Evolutionary conservation across 129 eudicot genomes (phyloP), one percentile per base, ranked within the genome.

Genomic region (Sambucus nigra): DNA sequence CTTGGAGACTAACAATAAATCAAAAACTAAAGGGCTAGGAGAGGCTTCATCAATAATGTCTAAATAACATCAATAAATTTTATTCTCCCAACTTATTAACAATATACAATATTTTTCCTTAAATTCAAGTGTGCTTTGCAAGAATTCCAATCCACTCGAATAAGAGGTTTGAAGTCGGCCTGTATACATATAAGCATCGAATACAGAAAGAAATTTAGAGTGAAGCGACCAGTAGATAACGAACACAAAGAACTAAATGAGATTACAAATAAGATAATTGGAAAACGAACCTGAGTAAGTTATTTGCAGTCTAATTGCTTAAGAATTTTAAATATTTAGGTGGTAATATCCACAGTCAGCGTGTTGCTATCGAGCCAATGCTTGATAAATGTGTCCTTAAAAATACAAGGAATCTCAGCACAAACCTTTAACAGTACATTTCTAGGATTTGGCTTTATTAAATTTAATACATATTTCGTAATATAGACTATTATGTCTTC

Each of bases 101-200:
- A 51, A 32, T 53, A 13, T 80, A 81, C 89, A 84, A 47, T 76
- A 81, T 80, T 83, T 69, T 52, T 80, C 83, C 61, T 80, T 83
- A 63, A 80, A 80, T 45, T 80, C 88, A 5, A 80, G 88, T 11
- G 88, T 80, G 63, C 67, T 73, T 35, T 76, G 83, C 67, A 81
- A 76, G 46, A 81, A 81, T 42, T 81, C 89, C 56, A 81, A 59
- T 59, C 84, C 84, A 29, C 84, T 44, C 70, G 75, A 73, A 81
- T 80, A 48, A 77, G 44, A 23, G 89, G 81, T 70, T 77, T 81
- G 60, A 81, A 81, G 57, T 76, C 89, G 38, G 75, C 84, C 89
- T 81, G 60, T 61, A 64, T 32, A 16, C 38, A 25, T 5, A 41
- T 17, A 55, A 46, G 31, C 26, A 22, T 12, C 1, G 39, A 47